Evolutionary conservation across 176 grass and related monocot species (phyloP).

Genomic region (Panicum miliaceum): DNA sequence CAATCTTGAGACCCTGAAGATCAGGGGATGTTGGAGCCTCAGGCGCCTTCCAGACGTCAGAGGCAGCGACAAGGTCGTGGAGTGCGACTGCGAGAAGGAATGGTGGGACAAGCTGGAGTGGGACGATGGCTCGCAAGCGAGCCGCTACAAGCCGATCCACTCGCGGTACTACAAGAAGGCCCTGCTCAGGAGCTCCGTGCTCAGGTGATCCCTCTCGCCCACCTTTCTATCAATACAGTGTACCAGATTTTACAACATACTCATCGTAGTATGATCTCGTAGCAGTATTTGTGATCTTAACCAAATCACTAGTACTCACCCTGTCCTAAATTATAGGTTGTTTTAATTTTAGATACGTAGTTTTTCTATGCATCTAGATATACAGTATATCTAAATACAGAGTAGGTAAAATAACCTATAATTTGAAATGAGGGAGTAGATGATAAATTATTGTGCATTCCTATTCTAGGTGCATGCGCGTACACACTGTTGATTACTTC

Average conservation of each 20-base stretch:
- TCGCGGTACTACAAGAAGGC: conserved; percentile 25
- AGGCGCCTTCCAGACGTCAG: neutral
- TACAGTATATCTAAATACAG: no score
- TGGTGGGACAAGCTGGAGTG: conserved; percentile 36
- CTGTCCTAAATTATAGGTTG: no score
- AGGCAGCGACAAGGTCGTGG: neutral
- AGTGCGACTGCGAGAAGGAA: conserved; percentile 38
- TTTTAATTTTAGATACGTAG: no score
- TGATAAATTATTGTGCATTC: no score
- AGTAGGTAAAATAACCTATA: no score
- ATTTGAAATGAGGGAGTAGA: no score
- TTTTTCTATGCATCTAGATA: no score
- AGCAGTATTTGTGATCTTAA: neutral
- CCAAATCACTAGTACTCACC: no score
- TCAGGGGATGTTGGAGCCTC: conserved; percentile 46
- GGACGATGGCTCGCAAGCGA: neutral
- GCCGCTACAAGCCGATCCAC: neutral
- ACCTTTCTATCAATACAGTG: neutral
- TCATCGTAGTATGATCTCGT: neutral
- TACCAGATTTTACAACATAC: neutral
- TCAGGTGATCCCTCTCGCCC: conserved; percentile 17
- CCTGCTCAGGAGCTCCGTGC: neutral
- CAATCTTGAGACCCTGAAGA: conserved; percentile 13
- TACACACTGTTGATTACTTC: no score
- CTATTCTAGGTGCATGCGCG: no score